Evolutionary conservation across 2,329 filamentous ascomycete species (phyloP), one percentile per base, ranked within the genome.

Genomic region (Cucurbitaria berberidis): DNA sequence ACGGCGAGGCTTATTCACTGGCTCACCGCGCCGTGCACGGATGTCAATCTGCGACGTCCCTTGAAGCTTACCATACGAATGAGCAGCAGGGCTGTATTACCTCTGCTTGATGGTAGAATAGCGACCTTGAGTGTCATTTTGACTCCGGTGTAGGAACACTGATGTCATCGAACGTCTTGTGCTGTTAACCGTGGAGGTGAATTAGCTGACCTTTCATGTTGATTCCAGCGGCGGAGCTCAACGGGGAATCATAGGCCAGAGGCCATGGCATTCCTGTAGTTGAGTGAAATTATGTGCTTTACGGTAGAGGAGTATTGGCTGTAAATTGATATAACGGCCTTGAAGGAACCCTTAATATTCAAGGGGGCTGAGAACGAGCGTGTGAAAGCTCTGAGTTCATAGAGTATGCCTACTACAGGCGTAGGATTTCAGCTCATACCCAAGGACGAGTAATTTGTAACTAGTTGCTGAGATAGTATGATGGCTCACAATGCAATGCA

Each of bases 191-290:
- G 11, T 39, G 48, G 10, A 57, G 45, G 10, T 38, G 24, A 6
- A 50, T 32, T 6, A 60, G 51, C 8, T 21, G 24, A 10, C 13
- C 13, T 15, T 35, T 60, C 57, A 2, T 34, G 42, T n/a, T 30
- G 27, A 10, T 38, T 55, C 57, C 57, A 57, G 32, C 42, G 41
- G 10, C 51, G 57, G n/a, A 27, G 6, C 15, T 34, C 43, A 10
- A 15, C 29, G 29, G 16, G 49, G 5, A n/a, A 18, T 21, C 24
- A 26, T 13, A 13, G 47, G 21, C 16, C 8, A 24, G 19, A 24
- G 4, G 13, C 4, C 36, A 39, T 39, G 7, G 21, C 5, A 1
- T 2, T 10, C 10, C 18, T 11, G 13, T 34, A 5, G 30, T 2
- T 34, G 30, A 13, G 10, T 34, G 5, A 5, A 34, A 34, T 13